phyloP scores from a whole-genome alignment of 495 filamentous ascomycete species.

The Tuber calosporum region DNA sequence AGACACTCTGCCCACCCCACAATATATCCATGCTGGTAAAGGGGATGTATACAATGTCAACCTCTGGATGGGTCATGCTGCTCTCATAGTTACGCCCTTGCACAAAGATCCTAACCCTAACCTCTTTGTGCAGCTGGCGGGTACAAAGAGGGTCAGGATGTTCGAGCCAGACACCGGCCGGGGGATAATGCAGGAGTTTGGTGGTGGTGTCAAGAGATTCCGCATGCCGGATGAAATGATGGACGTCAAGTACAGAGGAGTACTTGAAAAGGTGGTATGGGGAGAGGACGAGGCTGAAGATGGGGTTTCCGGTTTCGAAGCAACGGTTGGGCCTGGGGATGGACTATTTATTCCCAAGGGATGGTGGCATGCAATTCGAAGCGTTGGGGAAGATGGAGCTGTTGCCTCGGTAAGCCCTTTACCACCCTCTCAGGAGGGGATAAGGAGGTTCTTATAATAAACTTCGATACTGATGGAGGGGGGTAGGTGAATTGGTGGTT shows the following conservation, averaged over 20 bases:
- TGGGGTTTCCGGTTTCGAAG: constrained; percentile 50
- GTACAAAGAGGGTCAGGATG: constrained; percentile 66
- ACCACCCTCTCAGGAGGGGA: constrained; percentile 11
- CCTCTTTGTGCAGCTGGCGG: constrained; percentile 74
- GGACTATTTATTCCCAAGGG: constrained; percentile 79
- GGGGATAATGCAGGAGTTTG: constrained; percentile 55
- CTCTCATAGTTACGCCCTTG: constrained; percentile 75
- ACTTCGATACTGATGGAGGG: constrained; percentile 39
- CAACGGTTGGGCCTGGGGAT: constrained; percentile 58
- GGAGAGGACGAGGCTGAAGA: constrained; percentile 38
- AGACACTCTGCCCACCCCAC: constrained; percentile 50
- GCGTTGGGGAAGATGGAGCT: constrained; percentile 54
- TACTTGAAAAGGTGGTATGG: constrained; percentile 68
- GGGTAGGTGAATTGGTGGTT: constrained; percentile 93
- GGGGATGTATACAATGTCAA: constrained; percentile 78
- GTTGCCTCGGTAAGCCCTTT: constrained; percentile 56
- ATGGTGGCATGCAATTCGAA: constrained; percentile 94
- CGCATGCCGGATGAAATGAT: constrained; percentile 87
- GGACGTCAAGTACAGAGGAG: constrained; percentile 61
- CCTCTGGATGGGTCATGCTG: constrained; percentile 75
- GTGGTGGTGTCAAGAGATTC: constrained; percentile 48
- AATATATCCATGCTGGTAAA: constrained; percentile 56
- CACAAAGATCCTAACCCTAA: constrained; percentile 95
- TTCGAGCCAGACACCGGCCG: constrained; percentile 56
- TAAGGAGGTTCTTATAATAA: background rate